A percentile compares a stretch with the other conserved stretches of the same genome.
These are phyloP conservation scores for Leishmania aethiopica DNA, from an alignment of 208 protist genomes.

Conservation along the genomic window DNA sequence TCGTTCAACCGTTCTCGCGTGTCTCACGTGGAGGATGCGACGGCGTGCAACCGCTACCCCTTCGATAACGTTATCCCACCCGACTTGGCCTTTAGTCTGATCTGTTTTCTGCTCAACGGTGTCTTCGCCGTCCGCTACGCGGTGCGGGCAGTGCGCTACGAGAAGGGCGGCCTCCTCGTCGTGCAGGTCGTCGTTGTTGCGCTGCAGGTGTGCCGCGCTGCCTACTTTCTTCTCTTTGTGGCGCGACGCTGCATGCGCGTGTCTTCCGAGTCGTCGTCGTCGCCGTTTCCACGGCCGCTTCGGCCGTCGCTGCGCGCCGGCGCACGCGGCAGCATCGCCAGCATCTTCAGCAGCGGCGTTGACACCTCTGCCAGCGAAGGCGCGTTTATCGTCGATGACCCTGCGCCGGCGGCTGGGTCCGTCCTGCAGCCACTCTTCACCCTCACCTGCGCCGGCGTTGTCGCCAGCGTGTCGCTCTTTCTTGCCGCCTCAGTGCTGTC, in stretches of 20 bases:
- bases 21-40: slow-evolving; percentile 30
- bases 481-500: slow-evolving; percentile 25
- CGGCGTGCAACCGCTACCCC: slow-evolving; percentile 42
- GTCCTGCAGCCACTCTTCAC: neutral
- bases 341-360: neutral
- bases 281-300: neutral
- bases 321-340: neutral
- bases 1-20: neutral
- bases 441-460: slow-evolving; percentile 12
- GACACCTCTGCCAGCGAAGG: neutral
- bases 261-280: neutral
- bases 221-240: slow-evolving; percentile 46
- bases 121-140: slow-evolving; percentile 44
- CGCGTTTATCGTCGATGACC: too few relatives aligned
- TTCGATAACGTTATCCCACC: slow-evolving; percentile 36
- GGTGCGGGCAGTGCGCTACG: slow-evolving; percentile 56
- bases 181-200: slow-evolving; percentile 45
- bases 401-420: neutral
- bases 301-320: neutral
- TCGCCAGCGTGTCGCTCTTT: slow-evolving; percentile 22
- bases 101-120: slow-evolving; percentile 51
- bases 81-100: slow-evolving; percentile 50
- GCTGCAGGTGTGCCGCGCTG: slow-evolving; percentile 42
- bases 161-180: slow-evolving; percentile 54
- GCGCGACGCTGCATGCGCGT: slow-evolving; percentile 25